phyloP scores from a whole-genome alignment of 345 rosid species.

The Erysimum cheiranthoides region DNA sequence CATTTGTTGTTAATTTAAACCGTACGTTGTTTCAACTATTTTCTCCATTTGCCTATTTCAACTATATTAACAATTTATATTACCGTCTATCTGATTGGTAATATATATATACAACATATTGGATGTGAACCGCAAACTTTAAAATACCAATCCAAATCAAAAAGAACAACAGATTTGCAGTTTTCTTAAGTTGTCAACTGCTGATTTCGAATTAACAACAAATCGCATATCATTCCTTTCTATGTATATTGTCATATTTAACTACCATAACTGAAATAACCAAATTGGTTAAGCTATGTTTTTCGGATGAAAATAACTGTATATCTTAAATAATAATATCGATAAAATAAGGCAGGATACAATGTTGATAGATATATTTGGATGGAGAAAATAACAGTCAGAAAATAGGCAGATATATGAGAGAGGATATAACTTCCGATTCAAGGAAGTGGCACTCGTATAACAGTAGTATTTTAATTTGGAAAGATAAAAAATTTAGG shows the following conservation, averaged over 20 bases:
- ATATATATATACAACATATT: neutral
- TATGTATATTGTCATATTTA: too few relatives aligned
- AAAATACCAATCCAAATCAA: neutral
- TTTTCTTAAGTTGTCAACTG: neutral
- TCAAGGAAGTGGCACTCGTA: conserved; percentile 3
- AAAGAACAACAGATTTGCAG: neutral
- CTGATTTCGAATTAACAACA: too few relatives aligned
- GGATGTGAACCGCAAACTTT: neutral
- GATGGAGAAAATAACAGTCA: neutral
- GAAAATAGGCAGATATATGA: conserved; percentile 8
- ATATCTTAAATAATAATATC: neutral
- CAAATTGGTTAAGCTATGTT: neutral
- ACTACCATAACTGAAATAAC: neutral
- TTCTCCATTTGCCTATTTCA: neutral
- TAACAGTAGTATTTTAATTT: too few relatives aligned
- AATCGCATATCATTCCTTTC: too few relatives aligned
- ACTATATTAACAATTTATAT: neutral
- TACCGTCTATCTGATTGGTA: neutral
- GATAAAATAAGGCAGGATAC: neutral
- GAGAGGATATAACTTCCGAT: neutral
- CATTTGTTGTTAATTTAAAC: neutral
- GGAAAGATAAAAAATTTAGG: too few relatives aligned
- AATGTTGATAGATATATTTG: neutral
- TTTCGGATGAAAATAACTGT: neutral
- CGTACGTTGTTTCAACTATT: neutral